phyloP scores from a whole-genome alignment of 164 flowering plant species.

The Piper longum region DNA sequence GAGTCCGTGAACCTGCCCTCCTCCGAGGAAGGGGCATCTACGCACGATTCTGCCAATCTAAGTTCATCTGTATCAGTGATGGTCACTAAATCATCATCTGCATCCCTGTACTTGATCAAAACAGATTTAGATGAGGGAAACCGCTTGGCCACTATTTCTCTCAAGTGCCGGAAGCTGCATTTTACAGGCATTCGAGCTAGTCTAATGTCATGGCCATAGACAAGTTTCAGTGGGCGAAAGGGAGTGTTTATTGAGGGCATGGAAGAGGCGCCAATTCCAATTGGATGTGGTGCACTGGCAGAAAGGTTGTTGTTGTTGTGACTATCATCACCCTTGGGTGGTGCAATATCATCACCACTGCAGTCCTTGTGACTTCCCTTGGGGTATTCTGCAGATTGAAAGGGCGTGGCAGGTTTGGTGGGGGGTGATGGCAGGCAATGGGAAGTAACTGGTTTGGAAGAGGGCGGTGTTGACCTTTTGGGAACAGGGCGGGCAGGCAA shows the following conservation, averaged over 20 bases:
- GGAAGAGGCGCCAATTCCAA: conserved; percentile 8
- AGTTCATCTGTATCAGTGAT: conserved; percentile 75
- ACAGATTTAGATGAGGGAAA: conserved; percentile 82
- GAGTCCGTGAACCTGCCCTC: conserved; percentile 22
- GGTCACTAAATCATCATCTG: conserved; percentile 89
- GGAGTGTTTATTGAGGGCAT: conserved; percentile 13
- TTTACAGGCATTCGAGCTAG: conserved; percentile 79
- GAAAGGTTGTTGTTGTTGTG: conserved; percentile 7
- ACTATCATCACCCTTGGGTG: neutral
- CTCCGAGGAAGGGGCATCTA: conserved; percentile 21
- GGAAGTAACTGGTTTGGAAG: conserved; percentile 10
- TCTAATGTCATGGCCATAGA: conserved; percentile 93
- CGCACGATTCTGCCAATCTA: conserved; percentile 63
- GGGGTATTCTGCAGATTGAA: too few relatives aligned
- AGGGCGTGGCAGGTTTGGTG: conserved; percentile 5
- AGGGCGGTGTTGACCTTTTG: conserved; percentile 26
- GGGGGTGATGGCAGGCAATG: conserved; percentile 4
- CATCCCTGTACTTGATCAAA: conserved; percentile 80
- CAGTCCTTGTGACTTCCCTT: neutral
- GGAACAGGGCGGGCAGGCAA: conserved; percentile 73
- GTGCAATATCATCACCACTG: too few relatives aligned
- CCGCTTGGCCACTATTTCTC: conserved; percentile 64
- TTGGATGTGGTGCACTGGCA: neutral
- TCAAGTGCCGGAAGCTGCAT: conserved; percentile 58
- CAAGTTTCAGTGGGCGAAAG: conserved; percentile 79